Conservation (phyloP, 2,329 filamentous ascomycete genomes). For the Graphilbum sp. region DNA sequence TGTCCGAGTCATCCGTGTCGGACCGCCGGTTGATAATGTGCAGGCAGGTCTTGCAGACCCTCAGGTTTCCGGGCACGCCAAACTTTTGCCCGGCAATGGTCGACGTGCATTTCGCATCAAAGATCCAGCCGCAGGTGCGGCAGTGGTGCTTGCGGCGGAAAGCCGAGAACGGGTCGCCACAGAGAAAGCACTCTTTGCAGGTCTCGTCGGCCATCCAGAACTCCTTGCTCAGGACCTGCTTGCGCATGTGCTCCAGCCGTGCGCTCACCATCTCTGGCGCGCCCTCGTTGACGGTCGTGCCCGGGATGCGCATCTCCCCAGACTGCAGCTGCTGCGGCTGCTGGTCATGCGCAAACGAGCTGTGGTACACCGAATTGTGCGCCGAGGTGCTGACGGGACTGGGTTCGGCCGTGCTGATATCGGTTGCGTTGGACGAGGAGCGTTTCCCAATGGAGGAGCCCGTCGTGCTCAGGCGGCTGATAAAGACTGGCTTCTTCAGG, state of each 20-base stretch:
- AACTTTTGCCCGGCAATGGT: constrained; percentile 81
- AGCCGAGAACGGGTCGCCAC: constrained; percentile 76
- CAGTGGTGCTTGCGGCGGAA: constrained; percentile 96
- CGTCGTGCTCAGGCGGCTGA: constrained; percentile 36
- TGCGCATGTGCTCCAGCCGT: constrained; percentile 55
- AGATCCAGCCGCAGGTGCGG: constrained; percentile 92
- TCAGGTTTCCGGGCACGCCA: constrained; percentile 65
- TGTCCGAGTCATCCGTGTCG: constrained; percentile 74
- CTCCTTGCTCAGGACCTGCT: constrained; percentile 80
- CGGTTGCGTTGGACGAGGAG: constrained; percentile 43
- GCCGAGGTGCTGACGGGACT: constrained; percentile 42
- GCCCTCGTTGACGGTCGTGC: constrained; percentile 38
- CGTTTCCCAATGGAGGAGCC: constrained; percentile 21
- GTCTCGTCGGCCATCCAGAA: constrained; percentile 99
- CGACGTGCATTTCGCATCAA: constrained; percentile 88
- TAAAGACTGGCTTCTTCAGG: constrained; percentile 31
- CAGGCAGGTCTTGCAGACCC: constrained; percentile 87
- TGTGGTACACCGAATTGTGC: constrained; percentile 40
- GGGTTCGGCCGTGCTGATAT: constrained; percentile 38
- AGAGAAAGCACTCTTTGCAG: constrained; percentile 91
- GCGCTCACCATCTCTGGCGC: constrained; percentile 42
- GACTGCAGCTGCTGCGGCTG: constrained; percentile 27
- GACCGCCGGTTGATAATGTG: constrained; percentile 80
- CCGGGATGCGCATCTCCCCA: constrained; percentile 34
- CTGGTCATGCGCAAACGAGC: constrained; percentile 33